phyloP scores from a whole-genome alignment of 768 basidiomycete species.

The Auriculariales sp. region DNA sequence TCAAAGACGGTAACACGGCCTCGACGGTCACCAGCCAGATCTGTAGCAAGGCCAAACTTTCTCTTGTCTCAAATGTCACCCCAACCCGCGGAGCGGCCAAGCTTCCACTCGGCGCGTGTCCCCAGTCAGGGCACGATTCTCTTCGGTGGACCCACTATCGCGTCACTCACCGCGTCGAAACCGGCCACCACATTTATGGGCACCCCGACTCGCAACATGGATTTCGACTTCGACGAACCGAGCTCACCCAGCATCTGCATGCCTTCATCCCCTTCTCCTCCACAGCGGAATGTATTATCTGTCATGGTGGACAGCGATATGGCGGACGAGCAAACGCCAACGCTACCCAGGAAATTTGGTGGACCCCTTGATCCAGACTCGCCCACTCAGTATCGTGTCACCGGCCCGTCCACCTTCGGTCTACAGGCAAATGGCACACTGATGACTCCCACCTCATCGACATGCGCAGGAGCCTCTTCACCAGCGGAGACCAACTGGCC shows the following conservation, averaged over 20 bases:
- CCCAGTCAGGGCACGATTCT: constrained; percentile 16
- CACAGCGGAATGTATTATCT: constrained; percentile 6
- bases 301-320: not conserved
- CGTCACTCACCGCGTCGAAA: not conserved
- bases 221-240: constrained; percentile 14
- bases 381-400: no score
- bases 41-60: constrained; percentile 26
- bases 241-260: constrained; percentile 58
- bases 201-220: constrained; percentile 23
- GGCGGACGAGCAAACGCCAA: constrained; percentile 50
- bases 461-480: constrained; percentile 40
- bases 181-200: constrained; percentile 15
- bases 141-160: not conserved
- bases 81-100: constrained; percentile 17
- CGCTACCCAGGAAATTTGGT: constrained; percentile 15
- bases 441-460: constrained; percentile 41
- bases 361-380: no score
- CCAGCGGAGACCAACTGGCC: constrained; percentile 57
- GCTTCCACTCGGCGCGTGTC: constrained; percentile 35
- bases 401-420: constrained; percentile 15
- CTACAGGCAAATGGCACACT: constrained; percentile 43
- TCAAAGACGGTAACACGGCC: constrained; percentile 38
- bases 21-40: constrained; percentile 12
- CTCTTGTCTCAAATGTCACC: constrained; percentile 2
- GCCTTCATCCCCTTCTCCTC: constrained; percentile 15